A percentile compares a stretch with the other conserved stretches of the same genome.
Evolutionary conservation across 495 filamentous ascomycete species (phyloP).

Genomic region (Aspergillus bridgeri): DNA sequence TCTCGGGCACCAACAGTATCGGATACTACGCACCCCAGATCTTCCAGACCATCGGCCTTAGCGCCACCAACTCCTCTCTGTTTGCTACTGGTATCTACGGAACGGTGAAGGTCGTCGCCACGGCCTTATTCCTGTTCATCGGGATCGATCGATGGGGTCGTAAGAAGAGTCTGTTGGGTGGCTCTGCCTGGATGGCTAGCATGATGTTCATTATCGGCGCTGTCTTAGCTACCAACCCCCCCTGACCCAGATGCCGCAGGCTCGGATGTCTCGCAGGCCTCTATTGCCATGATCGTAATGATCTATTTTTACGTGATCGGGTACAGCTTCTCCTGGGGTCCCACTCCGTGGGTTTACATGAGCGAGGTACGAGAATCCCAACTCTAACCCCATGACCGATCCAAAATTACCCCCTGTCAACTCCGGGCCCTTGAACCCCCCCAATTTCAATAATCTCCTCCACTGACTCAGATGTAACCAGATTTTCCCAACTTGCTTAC

Average conservation of each 20-base stretch:
- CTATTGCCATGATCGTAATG: conserved; percentile 50
- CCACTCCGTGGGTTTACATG: conserved; percentile 51
- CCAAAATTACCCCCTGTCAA: background rate
- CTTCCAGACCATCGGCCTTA: conserved; percentile 46
- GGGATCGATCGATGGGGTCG: conserved; percentile 68
- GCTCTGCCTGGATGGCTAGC: conserved; percentile 60
- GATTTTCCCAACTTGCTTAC: conserved; percentile 69
- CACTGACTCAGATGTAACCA: conserved; percentile 36
- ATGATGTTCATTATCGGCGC: conserved; percentile 80
- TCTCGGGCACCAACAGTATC: conserved; percentile 49
- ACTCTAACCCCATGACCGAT: background rate
- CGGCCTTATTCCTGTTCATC: conserved; percentile 60
- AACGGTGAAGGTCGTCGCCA: conserved; percentile 53
- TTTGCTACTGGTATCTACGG: conserved; percentile 54
- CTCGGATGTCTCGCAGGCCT: conserved; percentile 29
- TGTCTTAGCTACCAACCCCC: conserved; percentile 49
- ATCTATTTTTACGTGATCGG: conserved; percentile 53
- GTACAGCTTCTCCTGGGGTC: conserved; percentile 42
- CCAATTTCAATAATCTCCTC: background rate
- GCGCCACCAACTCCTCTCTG: conserved; percentile 39
- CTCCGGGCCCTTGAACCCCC: background rate
- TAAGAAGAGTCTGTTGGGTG: conserved; percentile 63
- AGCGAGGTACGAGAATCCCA: conserved; percentile 34
- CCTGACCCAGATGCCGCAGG: conserved; percentile 25
- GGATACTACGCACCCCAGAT: conserved; percentile 52